Conservation (phyloP, 2,329 filamentous ascomycete genomes). For the Stemphylium beticola region DNA sequence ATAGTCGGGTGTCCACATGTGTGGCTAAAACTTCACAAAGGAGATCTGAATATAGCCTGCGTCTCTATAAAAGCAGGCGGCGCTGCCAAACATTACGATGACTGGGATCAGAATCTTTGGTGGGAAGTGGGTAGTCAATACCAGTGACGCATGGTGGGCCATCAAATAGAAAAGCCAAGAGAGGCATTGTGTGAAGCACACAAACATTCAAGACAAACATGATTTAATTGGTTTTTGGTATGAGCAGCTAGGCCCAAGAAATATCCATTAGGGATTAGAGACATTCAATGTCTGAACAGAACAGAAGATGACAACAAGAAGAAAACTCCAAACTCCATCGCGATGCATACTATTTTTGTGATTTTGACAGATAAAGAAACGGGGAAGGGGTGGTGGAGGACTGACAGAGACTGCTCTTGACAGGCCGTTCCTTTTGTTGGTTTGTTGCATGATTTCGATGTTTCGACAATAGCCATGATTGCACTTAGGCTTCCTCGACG, state of each 20-base stretch:
- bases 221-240: not conserved
- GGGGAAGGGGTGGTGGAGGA: not conserved
- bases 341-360: slow-evolving; percentile 26
- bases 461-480: not conserved
- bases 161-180: too few species aligned
- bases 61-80: too few species aligned
- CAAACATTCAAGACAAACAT: not conserved
- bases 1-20: too few species aligned
- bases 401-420: slow-evolving; percentile 27
- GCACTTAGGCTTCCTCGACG: slow-evolving; percentile 38
- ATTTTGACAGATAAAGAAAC: slow-evolving; percentile 9
- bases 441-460: not conserved
- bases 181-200: not conserved
- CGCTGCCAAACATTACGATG: too few species aligned
- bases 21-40: too few species aligned
- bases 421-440: slow-evolving; percentile 23
- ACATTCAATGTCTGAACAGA: slow-evolving; percentile 42
- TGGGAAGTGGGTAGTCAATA: not conserved
- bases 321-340: slow-evolving; percentile 28
- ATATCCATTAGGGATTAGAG: slow-evolving; percentile 37
- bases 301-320: slow-evolving; percentile 18
- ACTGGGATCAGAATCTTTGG: too few species aligned
- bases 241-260: slow-evolving; percentile 7
- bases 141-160: too few species aligned
- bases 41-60: too few species aligned